These are phyloP conservation scores for Phytophthora megakarya DNA, from an alignment of 352 stramenopile genomes.

Conservation along the genomic window DNA sequence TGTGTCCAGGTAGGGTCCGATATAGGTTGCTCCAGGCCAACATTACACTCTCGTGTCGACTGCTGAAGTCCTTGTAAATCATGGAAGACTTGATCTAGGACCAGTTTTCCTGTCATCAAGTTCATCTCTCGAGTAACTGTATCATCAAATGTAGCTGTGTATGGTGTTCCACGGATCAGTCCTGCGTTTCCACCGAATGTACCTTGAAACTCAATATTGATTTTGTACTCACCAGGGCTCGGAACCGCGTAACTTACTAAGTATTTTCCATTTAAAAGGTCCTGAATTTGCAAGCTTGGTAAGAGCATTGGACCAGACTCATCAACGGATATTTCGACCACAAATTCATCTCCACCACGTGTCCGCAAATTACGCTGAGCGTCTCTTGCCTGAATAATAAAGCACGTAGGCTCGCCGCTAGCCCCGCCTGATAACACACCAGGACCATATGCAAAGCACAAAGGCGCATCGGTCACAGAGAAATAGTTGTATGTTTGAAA, in stretches of 20 bases:
- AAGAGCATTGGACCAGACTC: slow-evolving; percentile 57
- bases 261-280: slow-evolving; percentile 94
- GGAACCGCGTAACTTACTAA: slow-evolving; percentile 91
- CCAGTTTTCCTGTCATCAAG: slow-evolving; percentile 80
- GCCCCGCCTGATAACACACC: slow-evolving; percentile 89
- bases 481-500: slow-evolving; percentile 95
- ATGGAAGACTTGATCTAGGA: slow-evolving; percentile 70
- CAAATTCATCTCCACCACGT: slow-evolving; percentile 94
- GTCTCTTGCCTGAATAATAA: slow-evolving; percentile 89
- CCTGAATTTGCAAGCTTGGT: slow-evolving; percentile 68
- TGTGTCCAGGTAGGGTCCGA: slow-evolving; percentile 61
- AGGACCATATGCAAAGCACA: slow-evolving; percentile 94
- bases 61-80: slow-evolving; percentile 69
- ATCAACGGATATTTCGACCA: slow-evolving; percentile 64
- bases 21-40: slow-evolving; percentile 74
- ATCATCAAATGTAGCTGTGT: slow-evolving; percentile 79
- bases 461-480: slow-evolving; percentile 84
- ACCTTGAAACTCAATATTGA: slow-evolving; percentile 91
- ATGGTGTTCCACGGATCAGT: slow-evolving; percentile 91
- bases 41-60: slow-evolving; percentile 68
- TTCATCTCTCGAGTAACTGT: slow-evolving; percentile 84
- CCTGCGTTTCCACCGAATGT: slow-evolving; percentile 92
- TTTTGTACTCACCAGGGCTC: slow-evolving; percentile 79
- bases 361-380: slow-evolving; percentile 74
- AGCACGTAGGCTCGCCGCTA: slow-evolving; percentile 73